Conservation (phyloP, 768 basidiomycete genomes). For the Sutorius australiensis region DNA sequence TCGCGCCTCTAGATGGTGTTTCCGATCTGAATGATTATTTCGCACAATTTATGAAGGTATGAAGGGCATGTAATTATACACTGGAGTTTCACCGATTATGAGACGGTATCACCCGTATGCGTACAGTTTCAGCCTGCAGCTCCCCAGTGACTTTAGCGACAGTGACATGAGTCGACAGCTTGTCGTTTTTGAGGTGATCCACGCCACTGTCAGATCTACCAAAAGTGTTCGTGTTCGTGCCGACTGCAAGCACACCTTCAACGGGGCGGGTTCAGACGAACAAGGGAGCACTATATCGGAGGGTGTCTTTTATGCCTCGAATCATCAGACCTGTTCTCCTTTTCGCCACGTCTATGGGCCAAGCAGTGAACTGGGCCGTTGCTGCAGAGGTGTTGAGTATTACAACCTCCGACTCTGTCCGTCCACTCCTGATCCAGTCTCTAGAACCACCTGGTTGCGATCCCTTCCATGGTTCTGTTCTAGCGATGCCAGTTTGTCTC, state of each 20-base stretch:
- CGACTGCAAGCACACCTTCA: not conserved
- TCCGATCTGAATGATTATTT: slow-evolving; percentile 47
- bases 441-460: too few species aligned
- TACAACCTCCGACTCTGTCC: too few species aligned
- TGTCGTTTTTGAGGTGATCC: not conserved
- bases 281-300: not conserved
- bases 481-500: not conserved
- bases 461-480: too few species aligned
- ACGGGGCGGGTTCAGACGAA: not conserved
- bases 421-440: too few species aligned
- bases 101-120: not conserved
- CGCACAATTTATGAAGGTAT: slow-evolving; percentile 34
- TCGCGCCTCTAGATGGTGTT: slow-evolving; percentile 44
- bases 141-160: not conserved
- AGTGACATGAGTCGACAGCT: not conserved
- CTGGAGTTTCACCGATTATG: not conserved
- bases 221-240: not conserved
- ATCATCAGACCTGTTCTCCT: not conserved
- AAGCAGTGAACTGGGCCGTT: too few species aligned
- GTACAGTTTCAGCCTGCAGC: not conserved
- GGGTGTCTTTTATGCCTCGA: too few species aligned
- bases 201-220: not conserved
- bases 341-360: too few species aligned
- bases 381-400: too few species aligned
- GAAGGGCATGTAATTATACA: not conserved